A percentile compares a stretch with the other conserved stretches of the same genome.
These are phyloP conservation scores for Phytophthora foliorum DNA, from an alignment of 352 stramenopile genomes.

Conservation along the genomic window DNA sequence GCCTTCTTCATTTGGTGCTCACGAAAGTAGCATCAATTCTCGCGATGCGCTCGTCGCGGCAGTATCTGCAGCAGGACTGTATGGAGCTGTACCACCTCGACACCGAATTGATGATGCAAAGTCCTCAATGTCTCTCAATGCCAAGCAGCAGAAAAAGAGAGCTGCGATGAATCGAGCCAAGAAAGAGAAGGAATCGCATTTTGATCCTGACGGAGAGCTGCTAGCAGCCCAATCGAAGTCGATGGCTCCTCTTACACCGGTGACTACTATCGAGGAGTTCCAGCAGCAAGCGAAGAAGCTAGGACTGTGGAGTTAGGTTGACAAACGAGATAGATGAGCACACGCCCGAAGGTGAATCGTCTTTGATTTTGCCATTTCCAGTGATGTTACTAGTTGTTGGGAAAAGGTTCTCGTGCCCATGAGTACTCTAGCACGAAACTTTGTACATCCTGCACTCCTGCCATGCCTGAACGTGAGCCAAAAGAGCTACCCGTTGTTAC, in stretches of 20 bases:
- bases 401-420: too few species aligned
- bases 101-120: constrained; percentile 21
- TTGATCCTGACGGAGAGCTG: neutral
- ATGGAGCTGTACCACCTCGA: constrained; percentile 29
- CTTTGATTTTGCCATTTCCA: constrained; percentile 16
- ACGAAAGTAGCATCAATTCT: constrained; percentile 11
- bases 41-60: constrained; percentile 40
- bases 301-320: constrained; percentile 51
- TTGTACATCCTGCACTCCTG: constrained; percentile 30
- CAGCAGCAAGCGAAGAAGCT: constrained; percentile 51
- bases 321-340: neutral
- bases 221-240: constrained; percentile 16
- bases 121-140: neutral
- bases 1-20: neutral
- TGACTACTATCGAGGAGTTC: constrained; percentile 46
- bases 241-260: neutral
- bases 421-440: constrained; percentile 2
- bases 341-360: neutral
- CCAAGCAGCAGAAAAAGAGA: constrained; percentile 28
- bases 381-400: constrained; percentile 4
- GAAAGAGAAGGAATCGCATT: constrained; percentile 1
- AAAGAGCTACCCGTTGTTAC: constrained; percentile 17
- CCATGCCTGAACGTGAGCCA: neutral
- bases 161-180: constrained; percentile 16
- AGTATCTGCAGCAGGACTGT: constrained; percentile 45